Conservation (phyloP, 805 yeast species). For the Candida ortonii region DNA sequence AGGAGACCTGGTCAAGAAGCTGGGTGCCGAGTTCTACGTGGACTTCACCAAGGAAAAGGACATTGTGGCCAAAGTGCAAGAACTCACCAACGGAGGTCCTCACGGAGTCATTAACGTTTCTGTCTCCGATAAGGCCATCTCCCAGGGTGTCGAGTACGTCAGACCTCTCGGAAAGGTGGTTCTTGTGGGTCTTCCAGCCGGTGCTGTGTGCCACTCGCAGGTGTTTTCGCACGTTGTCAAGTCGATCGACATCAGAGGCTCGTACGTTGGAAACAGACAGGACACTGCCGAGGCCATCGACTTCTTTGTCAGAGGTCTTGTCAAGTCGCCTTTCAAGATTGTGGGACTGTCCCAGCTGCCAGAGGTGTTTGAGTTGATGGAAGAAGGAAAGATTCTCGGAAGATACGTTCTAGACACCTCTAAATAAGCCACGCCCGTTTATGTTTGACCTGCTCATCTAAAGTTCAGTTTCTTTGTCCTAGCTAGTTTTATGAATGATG, state of each 20-base stretch:
- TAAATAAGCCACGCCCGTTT: slow-evolving; percentile 46
- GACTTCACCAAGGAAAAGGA: slow-evolving; percentile 49
- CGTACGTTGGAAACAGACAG: slow-evolving; percentile 86
- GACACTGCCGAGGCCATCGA: slow-evolving; percentile 78
- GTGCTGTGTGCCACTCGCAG: slow-evolving; percentile 65
- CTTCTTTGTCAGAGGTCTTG: slow-evolving; percentile 65
- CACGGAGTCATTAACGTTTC: slow-evolving; percentile 70
- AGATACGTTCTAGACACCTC: slow-evolving; percentile 83
- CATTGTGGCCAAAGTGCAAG: slow-evolving; percentile 39
- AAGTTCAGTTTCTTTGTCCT: no score
- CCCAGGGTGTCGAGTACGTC: slow-evolving; percentile 57
- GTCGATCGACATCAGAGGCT: slow-evolving; percentile 70
- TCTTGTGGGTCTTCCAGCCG: slow-evolving; percentile 72
- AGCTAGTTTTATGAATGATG: no score
- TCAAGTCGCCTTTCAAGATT: slow-evolving; percentile 63
- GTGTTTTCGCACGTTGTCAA: slow-evolving; percentile 74
- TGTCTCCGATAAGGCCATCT: slow-evolving; percentile 49
- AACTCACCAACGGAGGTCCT: slow-evolving; percentile 50
- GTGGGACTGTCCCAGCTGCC: slow-evolving; percentile 73
- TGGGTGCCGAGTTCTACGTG: slow-evolving; percentile 64
- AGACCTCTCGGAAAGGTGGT: slow-evolving; percentile 61
- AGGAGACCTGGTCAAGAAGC: slow-evolving; percentile 45
- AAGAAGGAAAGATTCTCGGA: slow-evolving; percentile 80
- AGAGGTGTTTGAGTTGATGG: slow-evolving; percentile 71
- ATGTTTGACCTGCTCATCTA: no score